phyloP scores from a whole-genome alignment of 2,329 filamentous ascomycete species.

The Ophiosphaerella herpotricha region DNA sequence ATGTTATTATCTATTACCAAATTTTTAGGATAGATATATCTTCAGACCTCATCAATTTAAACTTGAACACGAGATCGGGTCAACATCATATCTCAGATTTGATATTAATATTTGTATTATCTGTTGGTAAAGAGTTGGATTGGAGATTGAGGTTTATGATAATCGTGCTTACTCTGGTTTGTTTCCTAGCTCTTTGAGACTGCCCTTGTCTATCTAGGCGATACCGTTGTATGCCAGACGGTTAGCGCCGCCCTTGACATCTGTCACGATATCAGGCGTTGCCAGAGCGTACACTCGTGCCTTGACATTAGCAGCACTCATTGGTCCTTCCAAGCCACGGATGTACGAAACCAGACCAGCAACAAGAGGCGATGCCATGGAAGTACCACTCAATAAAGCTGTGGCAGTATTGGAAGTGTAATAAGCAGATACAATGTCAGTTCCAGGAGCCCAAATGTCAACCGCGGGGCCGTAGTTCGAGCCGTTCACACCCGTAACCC shows the following conservation, averaged over 20 bases:
- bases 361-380: constrained; percentile 70
- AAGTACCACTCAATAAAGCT: constrained; percentile 61
- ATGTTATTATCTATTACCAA: background rate
- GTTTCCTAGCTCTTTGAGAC: background rate
- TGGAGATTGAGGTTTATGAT: background rate
- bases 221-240: constrained; percentile 37
- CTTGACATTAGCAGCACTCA: constrained; percentile 23
- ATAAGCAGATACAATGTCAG: constrained; percentile 52
- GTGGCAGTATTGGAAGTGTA: constrained; percentile 47
- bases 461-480: constrained; percentile 47
- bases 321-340: constrained; percentile 55
- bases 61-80: too few species aligned
- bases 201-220: constrained; percentile 4
- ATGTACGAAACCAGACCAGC: constrained; percentile 71
- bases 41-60: background rate
- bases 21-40: background rate
- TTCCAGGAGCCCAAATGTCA: constrained; percentile 47
- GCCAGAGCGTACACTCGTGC: constrained; percentile 26
- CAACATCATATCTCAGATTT: too few species aligned
- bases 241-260: constrained; percentile 25
- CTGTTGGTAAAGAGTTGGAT: too few species aligned
- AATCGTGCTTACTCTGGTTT: background rate
- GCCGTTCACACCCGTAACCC: constrained; percentile 17
- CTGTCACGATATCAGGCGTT: constrained; percentile 25
- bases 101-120: too few species aligned